phyloP scores from a whole-genome alignment of 129 eudicot species.

The Chrysanthemum makinoi region DNA sequence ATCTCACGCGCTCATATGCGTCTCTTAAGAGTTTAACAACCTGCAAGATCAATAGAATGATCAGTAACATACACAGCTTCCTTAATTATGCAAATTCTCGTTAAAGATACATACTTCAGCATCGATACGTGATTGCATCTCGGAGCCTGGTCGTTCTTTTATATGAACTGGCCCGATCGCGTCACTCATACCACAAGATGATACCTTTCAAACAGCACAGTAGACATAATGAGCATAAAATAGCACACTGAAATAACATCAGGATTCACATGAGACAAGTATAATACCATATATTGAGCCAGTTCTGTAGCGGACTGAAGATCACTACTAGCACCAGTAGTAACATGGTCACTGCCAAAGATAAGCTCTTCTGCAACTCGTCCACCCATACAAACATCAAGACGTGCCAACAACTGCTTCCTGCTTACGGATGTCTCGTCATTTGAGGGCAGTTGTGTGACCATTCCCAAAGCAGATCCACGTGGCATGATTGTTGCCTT shows the following conservation, averaged over 20 bases:
- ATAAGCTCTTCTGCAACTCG: constrained; percentile 95
- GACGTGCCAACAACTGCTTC: constrained; percentile 84
- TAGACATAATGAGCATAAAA: constrained; percentile 15
- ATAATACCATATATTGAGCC: constrained; percentile 82
- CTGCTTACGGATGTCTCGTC: constrained; percentile 94
- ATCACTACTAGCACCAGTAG: constrained; percentile 94
- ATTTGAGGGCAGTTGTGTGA: constrained; percentile 83
- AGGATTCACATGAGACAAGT: background rate
- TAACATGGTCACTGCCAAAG: constrained; percentile 78
- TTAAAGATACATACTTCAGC: constrained; percentile 67
- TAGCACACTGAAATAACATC: background rate
- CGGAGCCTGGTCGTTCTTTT: constrained; percentile 84
- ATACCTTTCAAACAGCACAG: constrained; percentile 48
- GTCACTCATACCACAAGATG: constrained; percentile 94
- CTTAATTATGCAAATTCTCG: background rate
- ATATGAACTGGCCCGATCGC: constrained; percentile 88
- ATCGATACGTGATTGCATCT: constrained; percentile 93
- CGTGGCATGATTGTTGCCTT: constrained; percentile 96
- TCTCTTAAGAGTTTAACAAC: constrained; percentile 75
- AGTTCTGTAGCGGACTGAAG: constrained; percentile 80
- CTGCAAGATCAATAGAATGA: constrained; percentile 34
- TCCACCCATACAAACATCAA: constrained; percentile 99
- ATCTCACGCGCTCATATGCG: constrained; percentile 83
- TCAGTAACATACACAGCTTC: background rate
- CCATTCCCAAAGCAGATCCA: constrained; percentile 96